Evolutionary conservation across 805 yeast species (phyloP), one percentile per base, ranked within the genome.

Genomic region (Ogataea dorogensis): DNA sequence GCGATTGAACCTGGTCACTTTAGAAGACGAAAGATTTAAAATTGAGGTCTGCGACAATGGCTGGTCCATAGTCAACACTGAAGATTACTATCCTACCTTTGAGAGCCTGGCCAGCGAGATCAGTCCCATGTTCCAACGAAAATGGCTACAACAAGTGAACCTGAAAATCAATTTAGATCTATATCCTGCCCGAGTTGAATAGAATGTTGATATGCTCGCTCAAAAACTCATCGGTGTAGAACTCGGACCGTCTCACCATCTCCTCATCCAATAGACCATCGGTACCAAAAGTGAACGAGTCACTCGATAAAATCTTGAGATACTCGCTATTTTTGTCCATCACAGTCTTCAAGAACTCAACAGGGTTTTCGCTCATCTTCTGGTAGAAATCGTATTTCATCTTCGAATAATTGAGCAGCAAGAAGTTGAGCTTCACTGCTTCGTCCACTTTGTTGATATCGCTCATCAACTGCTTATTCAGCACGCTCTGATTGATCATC

Each of bases 251-350:
- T 65, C 98, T 78, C 5, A 87, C 95, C 14, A 76, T 69, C 56
- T 89, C 97, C 63, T 91, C 97, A 55, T 85, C 93, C 51, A 54
- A 44, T 16, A 50, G 27, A 15, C 61, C 64, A 18, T 54, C 57
- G 15, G 47, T 46, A n/a, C 60, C 63, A 33, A 49, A 55, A 2
- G 63, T 53, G 38, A 63, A 55, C 17, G 67, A 59, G 46, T 93
- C 98, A 47, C 95, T 88, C 42, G 87, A 75, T 46, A 93, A 70
- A 10, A 91, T 84, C 63, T 84, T 88, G 53, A 93, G 70, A 31
- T 91, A 85, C 42, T 87, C 86, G 11, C 87, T 70, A 59, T 93
- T 95, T 28, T 87, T 81, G 28, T 79, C 82, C 43, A 80, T 68
- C 75, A 95, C 85, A 33, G 77, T 71, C 37, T 80, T 69, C 48